Conservation (phyloP, 768 basidiomycete genomes). For the Pulveroboletus sp. region DNA sequence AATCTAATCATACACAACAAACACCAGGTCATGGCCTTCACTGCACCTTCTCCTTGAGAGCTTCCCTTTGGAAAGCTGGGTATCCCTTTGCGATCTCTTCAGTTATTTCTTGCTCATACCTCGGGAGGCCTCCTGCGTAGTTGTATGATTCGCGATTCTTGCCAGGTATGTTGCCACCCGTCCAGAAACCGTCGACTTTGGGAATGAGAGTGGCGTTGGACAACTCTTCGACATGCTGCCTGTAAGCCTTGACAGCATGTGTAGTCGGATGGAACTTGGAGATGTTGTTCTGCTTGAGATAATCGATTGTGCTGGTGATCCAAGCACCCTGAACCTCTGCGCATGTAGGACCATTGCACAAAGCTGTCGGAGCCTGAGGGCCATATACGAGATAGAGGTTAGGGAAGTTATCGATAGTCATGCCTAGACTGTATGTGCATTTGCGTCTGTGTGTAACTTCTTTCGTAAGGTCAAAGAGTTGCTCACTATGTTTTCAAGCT, state of each 20-base stretch:
- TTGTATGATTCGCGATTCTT: constrained; percentile 7
- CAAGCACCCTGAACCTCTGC: constrained; percentile 6
- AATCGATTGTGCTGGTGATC: constrained; percentile 12
- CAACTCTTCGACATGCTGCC: constrained; percentile 4
- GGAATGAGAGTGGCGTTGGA: constrained; percentile 9
- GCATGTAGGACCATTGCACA: constrained; percentile 10
- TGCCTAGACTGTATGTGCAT: too few species aligned
- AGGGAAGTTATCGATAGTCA: constrained; percentile 16
- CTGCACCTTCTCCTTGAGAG: neutral
- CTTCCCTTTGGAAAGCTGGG: constrained; percentile 12
- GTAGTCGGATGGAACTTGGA: constrained; percentile 11
- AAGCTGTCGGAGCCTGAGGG: constrained; percentile 11
- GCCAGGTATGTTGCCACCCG: constrained; percentile 5
- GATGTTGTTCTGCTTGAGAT: constrained; percentile 5
- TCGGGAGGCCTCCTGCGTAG: neutral
- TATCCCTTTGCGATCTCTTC: constrained; percentile 12
- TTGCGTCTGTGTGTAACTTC: too few species aligned
- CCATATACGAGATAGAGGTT: constrained; percentile 15
- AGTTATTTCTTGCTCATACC: constrained; percentile 10
- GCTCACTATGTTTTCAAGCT: constrained; percentile 16
- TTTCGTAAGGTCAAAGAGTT: too few species aligned
- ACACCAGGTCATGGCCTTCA: too few species aligned
- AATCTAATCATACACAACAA: too few species aligned
- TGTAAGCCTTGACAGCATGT: constrained; percentile 5
- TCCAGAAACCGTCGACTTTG: neutral